Conservation (phyloP, 441 rosid species). For the Gossypium lobatum region DNA sequence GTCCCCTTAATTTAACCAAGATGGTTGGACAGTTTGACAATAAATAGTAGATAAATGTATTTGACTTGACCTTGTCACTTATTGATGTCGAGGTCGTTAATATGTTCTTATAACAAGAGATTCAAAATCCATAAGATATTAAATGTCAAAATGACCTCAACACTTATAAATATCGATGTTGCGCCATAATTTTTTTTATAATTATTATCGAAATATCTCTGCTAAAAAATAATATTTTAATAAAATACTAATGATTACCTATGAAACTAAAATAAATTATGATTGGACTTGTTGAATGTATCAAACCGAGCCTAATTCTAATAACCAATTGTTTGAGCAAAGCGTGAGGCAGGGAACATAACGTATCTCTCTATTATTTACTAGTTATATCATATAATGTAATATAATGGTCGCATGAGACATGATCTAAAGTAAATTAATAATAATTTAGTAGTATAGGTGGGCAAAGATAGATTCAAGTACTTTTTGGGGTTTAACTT, state of each 20-base stretch:
- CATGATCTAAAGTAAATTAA: background rate
- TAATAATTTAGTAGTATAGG: background rate
- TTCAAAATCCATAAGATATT: too few relatives aligned
- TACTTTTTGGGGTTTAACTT: background rate
- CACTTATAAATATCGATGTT: background rate
- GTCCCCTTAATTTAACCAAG: background rate
- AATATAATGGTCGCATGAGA: background rate
- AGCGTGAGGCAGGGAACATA: background rate
- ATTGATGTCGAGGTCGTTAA: background rate
- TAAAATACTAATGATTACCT: background rate
- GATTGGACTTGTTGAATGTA: background rate
- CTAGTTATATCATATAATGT: background rate
- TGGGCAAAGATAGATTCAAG: background rate
- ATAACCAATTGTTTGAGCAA: constrained; percentile 1
- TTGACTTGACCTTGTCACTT: background rate
- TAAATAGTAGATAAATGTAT: too few relatives aligned
- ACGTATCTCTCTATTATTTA: background rate
- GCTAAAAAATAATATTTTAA: too few relatives aligned
- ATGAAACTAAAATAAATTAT: background rate
- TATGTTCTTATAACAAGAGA: too few relatives aligned
- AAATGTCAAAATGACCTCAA: background rate
- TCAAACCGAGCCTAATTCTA: constrained; percentile 5
- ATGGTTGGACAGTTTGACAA: background rate
- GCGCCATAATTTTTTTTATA: too few relatives aligned
- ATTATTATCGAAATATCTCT: background rate